Base-by-base conservation (phyloP, 1,139 yeast species). In the Lodderomyces metapsilosis region DNA sequence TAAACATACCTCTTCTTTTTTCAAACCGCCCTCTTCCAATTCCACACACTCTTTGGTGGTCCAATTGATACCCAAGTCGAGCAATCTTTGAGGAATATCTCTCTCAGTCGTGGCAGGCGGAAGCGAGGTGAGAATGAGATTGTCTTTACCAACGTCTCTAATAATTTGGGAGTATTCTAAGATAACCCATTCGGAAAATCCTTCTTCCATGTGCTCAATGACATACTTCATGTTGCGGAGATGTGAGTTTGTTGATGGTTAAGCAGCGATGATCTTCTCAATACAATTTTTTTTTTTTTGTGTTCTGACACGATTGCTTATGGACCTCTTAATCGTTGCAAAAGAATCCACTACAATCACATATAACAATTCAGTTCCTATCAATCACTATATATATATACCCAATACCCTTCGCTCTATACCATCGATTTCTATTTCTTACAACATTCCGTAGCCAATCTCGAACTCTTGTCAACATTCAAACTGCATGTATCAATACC, bases 181-280 rank as follows among this genome's bases (percentile, higher is more conserved):
- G 36, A 79, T 76, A 34, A 91, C 98, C 98, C 98, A 92, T 54
- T 87, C 94, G 52, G 96, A 88, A 74, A 92, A 88, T 1, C 96
- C 97, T 47, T 83, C 87, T 63, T 92, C 98, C 97, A 92, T 89
- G 61, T 92, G 98, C 65, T 92, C 98, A 43, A 92, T 88, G 42
- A 92, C 80, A 71, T 88, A 91, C 64, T 87, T 88, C 95, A 88
- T 87, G 5, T 4, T 23, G 25, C 6, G 25, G 25, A 11, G 4
- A 6, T 23, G 25, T 23, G 8, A 5, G 8, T 23, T 7, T 25
- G 15, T 6, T 25, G 16, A 25, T 5, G 16, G 3, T 3, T 8
- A 12, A 25, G 10, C 11, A 12, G 30, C 30, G 30, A 25, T 25
- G 30, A 25, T 25, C 30, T n/a, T n/a, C n/a, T n/a, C n/a, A n/a